Base-by-base conservation (phyloP, 2,329 filamentous ascomycete genomes). In the Aspergillus melleus region DNA sequence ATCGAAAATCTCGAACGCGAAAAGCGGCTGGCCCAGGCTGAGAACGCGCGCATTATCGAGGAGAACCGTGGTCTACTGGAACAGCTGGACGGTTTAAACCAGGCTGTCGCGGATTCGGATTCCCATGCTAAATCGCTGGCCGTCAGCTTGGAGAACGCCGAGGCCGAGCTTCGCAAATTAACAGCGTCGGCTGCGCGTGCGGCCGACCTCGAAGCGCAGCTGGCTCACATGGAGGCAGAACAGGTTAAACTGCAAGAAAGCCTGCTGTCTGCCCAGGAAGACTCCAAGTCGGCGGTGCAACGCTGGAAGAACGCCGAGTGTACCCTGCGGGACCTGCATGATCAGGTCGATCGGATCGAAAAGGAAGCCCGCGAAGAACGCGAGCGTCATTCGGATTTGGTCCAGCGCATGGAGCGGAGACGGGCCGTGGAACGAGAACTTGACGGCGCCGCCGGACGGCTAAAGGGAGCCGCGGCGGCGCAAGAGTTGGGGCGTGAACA, bases 331-430 rank as follows among this genome's bases (percentile, higher is more conserved):
- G 86, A 91, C 64, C 83, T 99, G 61, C 90, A 96, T 71, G 89
- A 92, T 61, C 92, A 98, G 76, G 82, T 98, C 19, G 93, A 96
- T 71, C 85, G 86, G 64, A 95, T 99, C 72, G 94, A 98, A 72
- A 85, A 85, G 61, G 94, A 98, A 71, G 86, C 91, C 1, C 85
- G 82, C 49, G 87, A 92, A 68, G 94, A 98, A 74, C 86, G 87
- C 24, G 87, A 95, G 66, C 87, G 90, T 12, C 93, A 97, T 76
- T 82, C 86, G 30, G 91, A 97, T 70, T 85, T 96, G 44, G 80
- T 97, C 56, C 84, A 84, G 49, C 88, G 92, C 54, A 90, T 98
- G 84, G 92, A 97, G 72, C 86, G 90, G 59, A 88, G 94, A 69
- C 87, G 92, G 58, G 86, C 86, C 30, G 89, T 96, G 50, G 93